A percentile compares a stretch with the other conserved stretches of the same genome.
These are phyloP conservation scores for Linderina pennispora DNA, from an alignment of 192 early-diverging fungal species.

Conservation along the genomic window DNA sequence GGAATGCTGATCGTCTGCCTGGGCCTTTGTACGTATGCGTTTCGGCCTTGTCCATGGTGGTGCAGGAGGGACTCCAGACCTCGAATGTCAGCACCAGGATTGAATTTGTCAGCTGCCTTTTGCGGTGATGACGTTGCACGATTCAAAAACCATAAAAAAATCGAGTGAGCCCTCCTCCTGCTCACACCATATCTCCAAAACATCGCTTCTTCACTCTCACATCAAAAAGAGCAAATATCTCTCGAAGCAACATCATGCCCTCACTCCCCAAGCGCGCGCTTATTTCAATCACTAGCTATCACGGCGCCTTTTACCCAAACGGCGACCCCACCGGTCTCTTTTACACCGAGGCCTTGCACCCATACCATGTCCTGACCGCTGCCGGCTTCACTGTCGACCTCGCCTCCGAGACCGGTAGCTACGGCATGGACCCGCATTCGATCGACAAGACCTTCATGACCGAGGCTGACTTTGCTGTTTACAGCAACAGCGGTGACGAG, in stretches of 20 bases:
- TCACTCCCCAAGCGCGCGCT: conserved; percentile 49
- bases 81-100: too few species aligned
- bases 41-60: too few species aligned
- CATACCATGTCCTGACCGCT: conserved; percentile 33
- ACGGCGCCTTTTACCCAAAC: conserved; percentile 48
- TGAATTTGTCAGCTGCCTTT: too few species aligned
- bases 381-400: conserved; percentile 50
- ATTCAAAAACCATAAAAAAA: too few species aligned
- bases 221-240: too few species aligned
- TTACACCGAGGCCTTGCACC: conserved; percentile 51
- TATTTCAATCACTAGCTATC: conserved; percentile 47
- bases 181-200: too few species aligned
- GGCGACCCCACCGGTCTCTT: conserved; percentile 50
- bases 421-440: conserved; percentile 50
- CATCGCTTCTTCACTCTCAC: neutral
- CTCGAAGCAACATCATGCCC: too few species aligned
- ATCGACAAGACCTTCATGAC: conserved; percentile 34
- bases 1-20: too few species aligned
- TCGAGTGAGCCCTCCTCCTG: too few species aligned
- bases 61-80: too few species aligned
- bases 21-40: too few species aligned
- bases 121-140: too few species aligned
- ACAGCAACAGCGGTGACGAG: conserved; percentile 32
- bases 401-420: conserved; percentile 50
- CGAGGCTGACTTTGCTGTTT: conserved; percentile 26